These are phyloP conservation scores for Thielaviopsis ethacetica DNA, from an alignment of 2,329 filamentous ascomycete genomes.

Conservation along the genomic window DNA sequence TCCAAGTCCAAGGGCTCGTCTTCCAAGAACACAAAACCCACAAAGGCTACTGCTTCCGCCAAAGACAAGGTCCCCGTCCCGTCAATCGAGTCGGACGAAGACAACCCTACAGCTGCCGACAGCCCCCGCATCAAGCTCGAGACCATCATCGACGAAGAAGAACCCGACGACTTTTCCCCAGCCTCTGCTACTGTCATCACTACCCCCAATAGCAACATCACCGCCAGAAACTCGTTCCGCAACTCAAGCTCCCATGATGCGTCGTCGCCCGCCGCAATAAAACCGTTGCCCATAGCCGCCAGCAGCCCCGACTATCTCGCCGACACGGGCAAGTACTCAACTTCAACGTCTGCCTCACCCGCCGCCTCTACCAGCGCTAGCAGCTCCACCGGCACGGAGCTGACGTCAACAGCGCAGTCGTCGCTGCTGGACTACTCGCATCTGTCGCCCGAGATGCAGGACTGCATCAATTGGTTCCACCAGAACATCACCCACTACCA, in stretches of 20 bases:
- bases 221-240: too few species aligned
- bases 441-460: constrained; percentile 53
- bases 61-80: neutral
- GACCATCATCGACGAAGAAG: constrained; percentile 39
- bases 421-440: constrained; percentile 32
- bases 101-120: neutral
- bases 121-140: constrained; percentile 26
- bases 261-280: constrained; percentile 12
- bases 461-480: constrained; percentile 63
- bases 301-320: constrained; percentile 24
- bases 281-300: constrained; percentile 14
- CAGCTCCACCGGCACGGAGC: constrained; percentile 5
- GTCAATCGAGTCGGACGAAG: neutral
- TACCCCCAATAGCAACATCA: neutral
- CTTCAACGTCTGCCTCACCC: constrained; percentile 3
- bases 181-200: neutral
- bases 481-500: constrained; percentile 67
- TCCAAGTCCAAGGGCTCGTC: neutral
- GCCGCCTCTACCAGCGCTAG: constrained; percentile 4
- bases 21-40: neutral
- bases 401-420: neutral
- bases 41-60: neutral
- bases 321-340: neutral
- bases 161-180: constrained; percentile 15
- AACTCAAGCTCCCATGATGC: constrained; percentile 15